Evolutionary conservation across 139 green algal species (phyloP).

Genomic region (Ettlia oleoabundans): DNA sequence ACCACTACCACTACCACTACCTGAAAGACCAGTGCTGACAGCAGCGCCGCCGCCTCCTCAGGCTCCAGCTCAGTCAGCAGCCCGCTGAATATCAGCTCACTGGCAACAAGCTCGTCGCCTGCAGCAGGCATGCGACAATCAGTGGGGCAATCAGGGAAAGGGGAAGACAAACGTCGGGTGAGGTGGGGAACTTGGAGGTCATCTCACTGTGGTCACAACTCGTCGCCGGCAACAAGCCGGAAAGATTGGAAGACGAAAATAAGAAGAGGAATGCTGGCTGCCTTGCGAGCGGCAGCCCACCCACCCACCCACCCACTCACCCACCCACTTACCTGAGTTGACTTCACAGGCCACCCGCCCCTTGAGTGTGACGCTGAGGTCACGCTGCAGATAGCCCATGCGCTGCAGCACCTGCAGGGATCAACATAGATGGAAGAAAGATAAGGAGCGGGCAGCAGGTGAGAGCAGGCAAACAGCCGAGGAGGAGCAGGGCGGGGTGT

Average conservation of each 20-base stretch:
- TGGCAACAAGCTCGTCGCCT: slow-evolving; percentile 89
- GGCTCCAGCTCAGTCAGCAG: slow-evolving; percentile 79
- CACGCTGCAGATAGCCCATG: slow-evolving; percentile 82
- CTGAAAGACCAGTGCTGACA: slow-evolving; percentile 95
- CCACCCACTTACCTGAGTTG: slow-evolving; percentile 61
- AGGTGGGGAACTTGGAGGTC: too few species aligned
- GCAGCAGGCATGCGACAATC: neutral
- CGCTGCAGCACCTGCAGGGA: slow-evolving; percentile 70
- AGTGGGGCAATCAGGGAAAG: neutral
- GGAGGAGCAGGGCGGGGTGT: neutral
- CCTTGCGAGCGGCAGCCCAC: too few species aligned
- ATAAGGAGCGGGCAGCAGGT: neutral
- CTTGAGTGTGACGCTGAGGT: slow-evolving; percentile 83
- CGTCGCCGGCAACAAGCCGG: too few species aligned
- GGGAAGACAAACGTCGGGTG: neutral
- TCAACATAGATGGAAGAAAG: neutral
- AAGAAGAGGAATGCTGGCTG: too few species aligned
- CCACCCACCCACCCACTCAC: too few species aligned
- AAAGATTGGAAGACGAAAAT: too few species aligned
- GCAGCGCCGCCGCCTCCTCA: slow-evolving; percentile 90
- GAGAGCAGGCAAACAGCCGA: neutral
- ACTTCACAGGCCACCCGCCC: slow-evolving; percentile 86
- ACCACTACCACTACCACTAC: neutral
- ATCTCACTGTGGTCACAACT: too few species aligned
- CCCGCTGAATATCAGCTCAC: slow-evolving; percentile 92